Percentiles rank a stretch among this genome's conserved stretches.
These are phyloP conservation scores for Fraxinus paxiana DNA, from an alignment of 305 asterid species.

Conservation along the genomic window DNA sequence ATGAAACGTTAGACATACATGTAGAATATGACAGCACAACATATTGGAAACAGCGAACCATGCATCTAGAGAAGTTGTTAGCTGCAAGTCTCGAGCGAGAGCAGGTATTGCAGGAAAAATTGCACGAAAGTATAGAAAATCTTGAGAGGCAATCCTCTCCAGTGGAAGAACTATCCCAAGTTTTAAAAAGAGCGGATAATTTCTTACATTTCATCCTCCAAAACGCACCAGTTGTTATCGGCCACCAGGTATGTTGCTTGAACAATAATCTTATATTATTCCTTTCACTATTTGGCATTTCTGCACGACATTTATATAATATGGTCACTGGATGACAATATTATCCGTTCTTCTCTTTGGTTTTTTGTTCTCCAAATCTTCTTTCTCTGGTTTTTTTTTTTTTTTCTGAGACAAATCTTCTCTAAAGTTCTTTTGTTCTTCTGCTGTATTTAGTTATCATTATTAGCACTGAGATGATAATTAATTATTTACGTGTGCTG, in stretches of 20 bases:
- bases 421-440: neutral
- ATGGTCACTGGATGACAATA: neutral
- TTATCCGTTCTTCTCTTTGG: neutral
- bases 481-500: neutral
- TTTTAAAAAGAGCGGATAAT: constrained; percentile 76
- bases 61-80: constrained; percentile 65
- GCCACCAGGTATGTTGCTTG: constrained; percentile 63
- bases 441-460: neutral
- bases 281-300: neutral
- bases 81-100: constrained; percentile 63
- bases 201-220: constrained; percentile 88
- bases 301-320: neutral
- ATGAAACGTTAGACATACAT: constrained; percentile 51
- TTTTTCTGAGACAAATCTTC: neutral
- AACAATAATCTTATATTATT: neutral
- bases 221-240: constrained; percentile 91
- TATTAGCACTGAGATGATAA: neutral
- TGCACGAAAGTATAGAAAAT: constrained; percentile 74
- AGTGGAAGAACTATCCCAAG: constrained; percentile 70
- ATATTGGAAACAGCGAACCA: constrained; percentile 69
- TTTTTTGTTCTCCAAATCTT: neutral
- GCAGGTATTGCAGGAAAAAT: constrained; percentile 51
- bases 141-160: constrained; percentile 86
- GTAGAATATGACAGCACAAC: constrained; percentile 60
- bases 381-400: neutral